A percentile compares a stretch with the other conserved stretches of the same genome.
Conservation (phyloP, 129 eudicot species). For the Centella asiatica region DNA sequence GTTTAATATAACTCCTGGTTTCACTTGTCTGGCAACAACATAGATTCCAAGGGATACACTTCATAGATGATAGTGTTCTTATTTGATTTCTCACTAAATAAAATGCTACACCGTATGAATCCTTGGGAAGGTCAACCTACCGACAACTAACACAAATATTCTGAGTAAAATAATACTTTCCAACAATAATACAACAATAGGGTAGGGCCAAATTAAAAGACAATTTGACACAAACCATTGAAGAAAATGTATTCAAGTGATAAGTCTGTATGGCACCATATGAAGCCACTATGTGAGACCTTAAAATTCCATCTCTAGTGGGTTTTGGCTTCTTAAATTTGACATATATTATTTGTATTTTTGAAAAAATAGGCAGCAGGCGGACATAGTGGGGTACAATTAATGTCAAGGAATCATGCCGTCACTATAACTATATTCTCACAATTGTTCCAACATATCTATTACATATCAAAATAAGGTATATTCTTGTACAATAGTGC, state of each 20-base stretch:
- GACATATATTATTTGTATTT: slow-evolving; percentile 9
- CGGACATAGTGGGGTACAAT: not conserved
- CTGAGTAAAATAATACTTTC: slow-evolving; percentile 12
- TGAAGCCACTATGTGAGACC: slow-evolving; percentile 13
- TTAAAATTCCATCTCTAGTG: slow-evolving; percentile 10
- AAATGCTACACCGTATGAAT: not conserved
- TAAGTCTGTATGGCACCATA: not conserved
- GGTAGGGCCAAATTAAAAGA: slow-evolving; percentile 1
- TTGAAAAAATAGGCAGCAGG: not conserved
- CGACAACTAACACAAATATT: slow-evolving; percentile 1
- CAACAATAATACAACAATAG: slow-evolving; percentile 23
- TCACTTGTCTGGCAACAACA: not conserved
- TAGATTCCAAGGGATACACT: not conserved
- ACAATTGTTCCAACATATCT: not conserved
- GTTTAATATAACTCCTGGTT: not conserved
- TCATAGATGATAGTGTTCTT: not conserved
- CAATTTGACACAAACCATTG: slow-evolving; percentile 1
- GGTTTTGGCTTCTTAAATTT: not conserved
- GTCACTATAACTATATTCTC: not conserved
- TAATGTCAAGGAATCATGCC: not conserved
- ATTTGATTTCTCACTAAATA: too few species aligned
- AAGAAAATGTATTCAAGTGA: not conserved
- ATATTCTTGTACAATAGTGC: too few species aligned
- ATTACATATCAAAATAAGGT: too few species aligned
- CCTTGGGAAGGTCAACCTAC: slow-evolving; percentile 11